Evolutionary conservation across 1,139 yeast genomes (phyloP), one percentile per base, ranked within the genome.

Genomic region (Geotrichum carabidarum): DNA sequence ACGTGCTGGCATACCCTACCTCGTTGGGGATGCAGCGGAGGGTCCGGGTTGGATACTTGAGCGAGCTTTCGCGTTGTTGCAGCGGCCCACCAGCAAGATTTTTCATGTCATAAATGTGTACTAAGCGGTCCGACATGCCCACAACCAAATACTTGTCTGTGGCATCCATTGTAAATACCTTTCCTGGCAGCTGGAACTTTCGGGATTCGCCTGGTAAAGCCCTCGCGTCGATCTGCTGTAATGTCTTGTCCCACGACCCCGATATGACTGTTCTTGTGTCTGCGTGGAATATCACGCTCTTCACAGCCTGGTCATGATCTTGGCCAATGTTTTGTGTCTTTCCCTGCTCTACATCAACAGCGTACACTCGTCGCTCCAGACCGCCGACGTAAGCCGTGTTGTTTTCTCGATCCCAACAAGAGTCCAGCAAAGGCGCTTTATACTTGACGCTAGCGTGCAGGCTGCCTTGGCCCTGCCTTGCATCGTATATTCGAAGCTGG

Each of bases 1-100:
- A 84, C n/a, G 91, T 77, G 42, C 85, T 78, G 0, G 87, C 90
- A 67, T 82, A 89, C 0, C 95, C 95, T 43, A 74, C 71, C 1
- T 79, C 48, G 7, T 46, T 35, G 0, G 89, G 87, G 60, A 83
- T 76, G 51, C 84, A 74, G 58, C 76, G 75, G 31, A 89, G 64
- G 41, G 81, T 81, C 49, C 83, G 74, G 1, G 88, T 82, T 67
- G 87, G 94, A 64, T 81, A 83, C 62, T 83, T 82, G 54, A 89
- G 75, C 0, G 95, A 91, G 50, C 86, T 79, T 57, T 86, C 89
- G 45, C 89, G 73, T 8, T 73, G 68, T 60, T 78, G 81, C 40
- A 76, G 57, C 0, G 85, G 87, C 27, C 62, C 51, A n/a, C 42
- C 63, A 1, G 62, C 62, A 58, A 76, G 66, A 51, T 75, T 75